These are phyloP conservation scores for Pleurotus citrinopileatus DNA, from an alignment of 768 basidiomycete genomes.

Conservation along the genomic window DNA sequence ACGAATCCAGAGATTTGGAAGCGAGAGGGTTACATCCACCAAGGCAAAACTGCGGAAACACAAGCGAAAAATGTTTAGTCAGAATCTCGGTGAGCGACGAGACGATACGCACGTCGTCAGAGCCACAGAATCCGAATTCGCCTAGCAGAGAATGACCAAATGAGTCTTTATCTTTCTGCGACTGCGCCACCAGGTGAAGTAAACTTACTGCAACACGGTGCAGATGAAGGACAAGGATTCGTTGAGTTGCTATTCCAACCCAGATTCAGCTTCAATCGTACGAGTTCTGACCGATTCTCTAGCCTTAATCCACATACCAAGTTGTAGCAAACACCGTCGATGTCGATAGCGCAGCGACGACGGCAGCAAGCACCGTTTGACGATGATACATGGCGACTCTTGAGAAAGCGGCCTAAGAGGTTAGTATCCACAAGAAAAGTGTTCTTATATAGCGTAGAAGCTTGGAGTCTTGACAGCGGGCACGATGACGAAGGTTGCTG, in stretches of 20 bases:
- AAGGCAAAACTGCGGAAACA: slow-evolving; percentile 63
- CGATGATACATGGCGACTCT: neutral
- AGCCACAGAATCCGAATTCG: slow-evolving; percentile 55
- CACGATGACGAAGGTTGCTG: neutral
- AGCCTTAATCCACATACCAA: no score
- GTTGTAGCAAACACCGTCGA: neutral
- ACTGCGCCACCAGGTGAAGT: neutral
- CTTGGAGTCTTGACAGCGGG: neutral
- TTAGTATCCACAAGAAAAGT: neutral
- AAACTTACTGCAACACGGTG: slow-evolving; percentile 52
- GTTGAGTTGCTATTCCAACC: slow-evolving; percentile 43
- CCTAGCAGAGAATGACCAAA: slow-evolving; percentile 25
- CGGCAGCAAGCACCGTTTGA: neutral
- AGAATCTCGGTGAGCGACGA: neutral
- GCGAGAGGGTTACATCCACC: slow-evolving; percentile 84
- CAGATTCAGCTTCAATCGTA: no score
- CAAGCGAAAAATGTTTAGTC: neutral
- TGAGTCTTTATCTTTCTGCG: neutral
- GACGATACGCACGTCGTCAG: slow-evolving; percentile 34
- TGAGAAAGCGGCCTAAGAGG: neutral
- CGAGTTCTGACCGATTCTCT: no score
- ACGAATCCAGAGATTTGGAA: slow-evolving; percentile 63
- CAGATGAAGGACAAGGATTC: slow-evolving; percentile 37
- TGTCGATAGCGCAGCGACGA: neutral
- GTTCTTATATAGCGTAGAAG: no score